A percentile compares a stretch with the other conserved stretches of the same genome.
These are phyloP conservation scores for Ochromonas danica DNA, from an alignment of 108 stramenopile species.

Conservation along the genomic window DNA sequence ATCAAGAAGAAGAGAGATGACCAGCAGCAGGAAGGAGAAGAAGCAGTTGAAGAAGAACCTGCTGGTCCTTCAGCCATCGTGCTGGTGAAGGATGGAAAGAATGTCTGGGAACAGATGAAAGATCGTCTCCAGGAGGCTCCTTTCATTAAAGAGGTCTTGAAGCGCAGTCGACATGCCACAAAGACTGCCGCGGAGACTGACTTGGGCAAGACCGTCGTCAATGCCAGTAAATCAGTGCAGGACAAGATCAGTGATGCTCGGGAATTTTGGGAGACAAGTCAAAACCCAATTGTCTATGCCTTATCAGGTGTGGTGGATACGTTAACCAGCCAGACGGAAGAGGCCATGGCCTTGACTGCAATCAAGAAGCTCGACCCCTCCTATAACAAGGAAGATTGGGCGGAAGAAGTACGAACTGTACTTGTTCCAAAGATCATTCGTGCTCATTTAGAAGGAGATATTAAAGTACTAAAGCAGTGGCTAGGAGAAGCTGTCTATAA, in stretches of 20 bases:
- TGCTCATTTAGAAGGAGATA: constrained; percentile 58
- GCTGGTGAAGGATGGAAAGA: background rate
- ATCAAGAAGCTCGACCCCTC: constrained; percentile 86
- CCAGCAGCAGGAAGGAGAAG: constrained; percentile 1
- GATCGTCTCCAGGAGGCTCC: constrained; percentile 7
- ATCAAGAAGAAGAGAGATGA: background rate
- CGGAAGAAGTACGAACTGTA: constrained; percentile 41
- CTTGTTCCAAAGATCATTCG: constrained; percentile 33
- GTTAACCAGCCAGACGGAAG: constrained; percentile 88
- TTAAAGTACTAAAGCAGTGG: constrained; percentile 77
- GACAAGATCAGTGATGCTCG: constrained; percentile 75
- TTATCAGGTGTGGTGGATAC: constrained; percentile 89
- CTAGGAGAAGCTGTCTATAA: constrained; percentile 80
- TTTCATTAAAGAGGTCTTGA: constrained; percentile 24
- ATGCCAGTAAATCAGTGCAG: constrained; percentile 63
- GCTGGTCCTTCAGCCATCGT: constrained; percentile 24
- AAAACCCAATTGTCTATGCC: constrained; percentile 95
- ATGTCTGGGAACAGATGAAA: constrained; percentile 24
- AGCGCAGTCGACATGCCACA: background rate
- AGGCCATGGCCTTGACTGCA: constrained; percentile 80
- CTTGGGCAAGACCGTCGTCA: constrained; percentile 66
- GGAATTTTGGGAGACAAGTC: constrained; percentile 94
- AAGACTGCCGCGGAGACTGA: constrained; percentile 55
- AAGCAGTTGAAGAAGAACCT: constrained; percentile 30
- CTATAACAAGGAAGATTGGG: constrained; percentile 62